Base-by-base conservation (phyloP, 306 rosid species). In the Fragaria nilgerrensis region DNA sequence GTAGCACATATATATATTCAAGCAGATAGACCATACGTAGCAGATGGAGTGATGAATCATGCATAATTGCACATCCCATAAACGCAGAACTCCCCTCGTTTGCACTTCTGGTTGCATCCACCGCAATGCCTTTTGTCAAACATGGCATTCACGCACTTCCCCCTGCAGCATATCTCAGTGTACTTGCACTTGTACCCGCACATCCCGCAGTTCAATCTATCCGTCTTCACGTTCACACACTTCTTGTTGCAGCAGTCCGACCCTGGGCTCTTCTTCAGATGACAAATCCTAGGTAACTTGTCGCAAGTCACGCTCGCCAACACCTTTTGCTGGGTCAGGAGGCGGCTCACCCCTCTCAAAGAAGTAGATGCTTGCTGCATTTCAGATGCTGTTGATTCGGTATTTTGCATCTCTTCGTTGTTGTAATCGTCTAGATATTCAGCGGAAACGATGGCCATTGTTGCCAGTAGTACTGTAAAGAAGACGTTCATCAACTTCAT, bases 81-180 rank as follows among this genome's bases (percentile, higher is more conserved):
- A 64, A 67, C 88, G 45, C 85, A 87, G 0, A 12, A 39, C 39
- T 84, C 81, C 32, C 89, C 87, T 47, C 70, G 82, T 58, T 80
- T 81, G 85, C 91, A 87, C 71, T 73, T 74, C 23, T 72, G 71
- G 23, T 77, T 58, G 83, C 92, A 90, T 7, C 79, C 88, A 36
- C 89, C 92, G 64, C 86, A 84, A 20, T 86, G 68, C 19, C 65
- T 83, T 32, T 22, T 77, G 72, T 88, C 85, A 68, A 61, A 88
- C 11, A 75, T 77, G 0, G 81, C 53, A 76, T 84, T 86, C 50
- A 83, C 87, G 73, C 89, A 87, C 14, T 65, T 43, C 1, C 86
- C 91, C 48, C 68, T 86, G 80, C 91, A 87, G 16, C 90, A 87
- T 41, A 75, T 77, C 75, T 67, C 72, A 5, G 81, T 22, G 75